Evolutionary conservation across 2,329 filamentous ascomycete species (phyloP).

Genomic region (Aspergillus pseudoviridinutans): DNA sequence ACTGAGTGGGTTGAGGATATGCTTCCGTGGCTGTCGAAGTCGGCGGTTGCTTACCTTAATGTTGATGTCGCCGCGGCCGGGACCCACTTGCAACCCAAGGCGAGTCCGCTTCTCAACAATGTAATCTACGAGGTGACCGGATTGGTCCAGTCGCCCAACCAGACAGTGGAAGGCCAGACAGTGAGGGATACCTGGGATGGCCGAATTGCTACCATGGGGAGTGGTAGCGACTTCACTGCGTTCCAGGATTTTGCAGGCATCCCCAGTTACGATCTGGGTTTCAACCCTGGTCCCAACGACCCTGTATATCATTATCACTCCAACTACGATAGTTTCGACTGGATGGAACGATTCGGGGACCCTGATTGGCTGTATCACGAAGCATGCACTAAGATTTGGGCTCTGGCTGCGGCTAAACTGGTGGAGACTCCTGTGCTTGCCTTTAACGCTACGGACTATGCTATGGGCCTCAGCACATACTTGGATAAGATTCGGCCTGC

Average conservation of each 20-base stretch:
- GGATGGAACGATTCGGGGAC: slow-evolving; percentile 79
- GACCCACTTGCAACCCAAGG: slow-evolving; percentile 58
- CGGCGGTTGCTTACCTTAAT: slow-evolving; percentile 79
- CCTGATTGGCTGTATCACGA: slow-evolving; percentile 56
- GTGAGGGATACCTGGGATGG: slow-evolving; percentile 65
- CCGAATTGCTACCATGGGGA: slow-evolving; percentile 62
- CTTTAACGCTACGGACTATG: slow-evolving; percentile 64
- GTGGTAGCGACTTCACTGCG: slow-evolving; percentile 69
- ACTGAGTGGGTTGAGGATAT: slow-evolving; percentile 95
- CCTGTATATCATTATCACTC: slow-evolving; percentile 71
- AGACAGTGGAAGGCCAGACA: slow-evolving; percentile 66
- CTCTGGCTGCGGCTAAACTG: slow-evolving; percentile 58
- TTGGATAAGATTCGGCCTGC: slow-evolving; percentile 30
- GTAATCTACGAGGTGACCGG: slow-evolving; percentile 64
- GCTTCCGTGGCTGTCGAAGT: slow-evolving; percentile 69
- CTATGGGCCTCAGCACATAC: slow-evolving; percentile 49
- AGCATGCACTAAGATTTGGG: slow-evolving; percentile 63
- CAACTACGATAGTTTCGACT: slow-evolving; percentile 80
- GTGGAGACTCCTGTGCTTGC: slow-evolving; percentile 59
- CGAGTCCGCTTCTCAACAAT: slow-evolving; percentile 72
- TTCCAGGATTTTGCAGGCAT: slow-evolving; percentile 71
- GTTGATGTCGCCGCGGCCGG: slow-evolving; percentile 72
- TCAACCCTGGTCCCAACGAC: slow-evolving; percentile 43
- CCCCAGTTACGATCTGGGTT: slow-evolving; percentile 62
- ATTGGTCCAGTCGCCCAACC: slow-evolving; percentile 67